Conservation (phyloP, 1,284 basidiomycete genomes). For the Tetrapyrgos nigripes region DNA sequence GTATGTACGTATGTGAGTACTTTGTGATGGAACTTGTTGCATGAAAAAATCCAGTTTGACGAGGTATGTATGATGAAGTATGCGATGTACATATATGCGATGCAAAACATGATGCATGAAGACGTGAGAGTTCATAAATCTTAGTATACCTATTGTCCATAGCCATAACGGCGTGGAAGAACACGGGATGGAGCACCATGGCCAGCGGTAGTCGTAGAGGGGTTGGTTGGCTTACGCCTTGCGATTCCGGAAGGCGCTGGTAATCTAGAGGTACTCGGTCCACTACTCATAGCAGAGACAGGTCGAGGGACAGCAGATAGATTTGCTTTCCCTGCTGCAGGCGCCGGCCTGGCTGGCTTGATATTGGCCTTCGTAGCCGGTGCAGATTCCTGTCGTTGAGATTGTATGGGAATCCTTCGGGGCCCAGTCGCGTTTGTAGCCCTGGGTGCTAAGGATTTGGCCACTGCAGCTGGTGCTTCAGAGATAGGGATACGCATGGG, state of each 20-base stretch:
- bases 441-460: not conserved
- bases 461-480: not conserved
- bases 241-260: slow-evolving; percentile 13
- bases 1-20: not conserved
- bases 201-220: not conserved
- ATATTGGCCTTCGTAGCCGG: not conserved
- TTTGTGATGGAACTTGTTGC: too few species aligned
- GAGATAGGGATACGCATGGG: not conserved
- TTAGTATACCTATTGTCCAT: not conserved
- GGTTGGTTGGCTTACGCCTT: slow-evolving; percentile 4
- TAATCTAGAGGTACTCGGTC: not conserved
- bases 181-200: not conserved
- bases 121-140: not conserved
- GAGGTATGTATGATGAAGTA: too few species aligned
- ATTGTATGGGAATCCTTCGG: not conserved
- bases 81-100: too few species aligned
- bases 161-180: not conserved
- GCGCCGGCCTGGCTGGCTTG: not conserved
- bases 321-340: not conserved
- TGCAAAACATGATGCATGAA: too few species aligned
- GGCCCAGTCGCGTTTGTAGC: not conserved
- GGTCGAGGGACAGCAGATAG: slow-evolving; percentile 1
- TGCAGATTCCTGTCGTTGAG: not conserved
- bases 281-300: not conserved
- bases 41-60: too few species aligned